Base-by-base conservation (phyloP, 305 asterid genomes). In the Fraxinus platypoda region DNA sequence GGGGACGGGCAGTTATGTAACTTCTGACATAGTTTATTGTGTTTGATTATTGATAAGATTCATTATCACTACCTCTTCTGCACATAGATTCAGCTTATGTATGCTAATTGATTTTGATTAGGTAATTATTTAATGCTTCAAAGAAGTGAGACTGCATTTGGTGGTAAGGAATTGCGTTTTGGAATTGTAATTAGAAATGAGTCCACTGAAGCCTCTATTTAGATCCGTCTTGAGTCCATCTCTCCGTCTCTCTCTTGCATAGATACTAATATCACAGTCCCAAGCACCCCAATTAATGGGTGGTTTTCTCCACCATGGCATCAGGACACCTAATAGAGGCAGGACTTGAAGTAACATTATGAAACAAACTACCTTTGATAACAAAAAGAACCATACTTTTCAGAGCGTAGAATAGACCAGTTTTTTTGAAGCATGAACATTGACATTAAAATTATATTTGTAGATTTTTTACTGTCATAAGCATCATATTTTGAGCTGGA, bases 401-500 rank as follows among this genome's bases (percentile, higher is more conserved):
- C n/a, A 41, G 49, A 15, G 59, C 17, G 62, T 17, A 76, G 62
- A 38, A 38, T 33, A 30, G 6, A 37, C 64, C 62, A 79, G 17
- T 62, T 49, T 57, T 54, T 2, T 0, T 75, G 74, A 38, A 76
- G 78, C 21, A 38, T 57, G 74, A n/a, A 19, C 17, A 23, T 8
- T 28, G 21, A 5, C 19, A 3, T 68, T 68, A 28, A 4, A 66
- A 26, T 25, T 66, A 66, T 21, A 19, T 59, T 23, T 64, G 13
- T 5, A 68, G 74, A 68, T 68, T 68, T 28, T 26, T 3, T 23
- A 68, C 74, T 28, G 19, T 68, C 74, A 28, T 28, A 68, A 68
- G 30, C 74, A 26, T 68, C 74, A 72, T 74, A 52, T 11, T 66
- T 31, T 59, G 82, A 34, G 46, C 81, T n/a, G 78, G 33, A 66